These are phyloP conservation scores for Arctostaphylos glauca DNA, from an alignment of 148 eudicot species.

Conservation along the genomic window DNA sequence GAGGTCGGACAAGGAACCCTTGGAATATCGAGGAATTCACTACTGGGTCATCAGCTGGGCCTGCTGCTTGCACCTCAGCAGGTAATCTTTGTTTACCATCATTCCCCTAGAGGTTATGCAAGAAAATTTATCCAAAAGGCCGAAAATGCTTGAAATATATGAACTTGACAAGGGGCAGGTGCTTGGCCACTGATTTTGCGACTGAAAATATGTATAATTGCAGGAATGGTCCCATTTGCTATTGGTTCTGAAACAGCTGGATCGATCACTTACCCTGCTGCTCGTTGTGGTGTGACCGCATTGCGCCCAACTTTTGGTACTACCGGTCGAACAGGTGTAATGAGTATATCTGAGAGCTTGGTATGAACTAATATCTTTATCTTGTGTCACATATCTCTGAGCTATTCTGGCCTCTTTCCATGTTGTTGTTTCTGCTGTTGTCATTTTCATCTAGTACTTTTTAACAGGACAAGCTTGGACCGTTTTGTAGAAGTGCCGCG, in stretches of 20 bases:
- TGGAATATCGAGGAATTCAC: conserved; percentile 90
- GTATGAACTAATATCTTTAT: conserved; percentile 29
- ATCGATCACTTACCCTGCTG: conserved; percentile 79
- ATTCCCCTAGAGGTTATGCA: background rate
- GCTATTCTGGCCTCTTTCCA: background rate
- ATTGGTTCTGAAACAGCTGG: conserved; percentile 97
- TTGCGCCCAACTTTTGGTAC: conserved; percentile 84
- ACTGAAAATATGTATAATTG: background rate
- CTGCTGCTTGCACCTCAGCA: conserved; percentile 90
- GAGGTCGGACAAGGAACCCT: conserved; percentile 92
- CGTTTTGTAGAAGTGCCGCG: conserved; percentile 82
- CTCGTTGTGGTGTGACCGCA: conserved; percentile 91
- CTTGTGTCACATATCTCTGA: background rate
- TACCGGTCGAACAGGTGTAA: conserved; percentile 83
- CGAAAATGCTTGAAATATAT: background rate
- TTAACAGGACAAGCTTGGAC: conserved; percentile 87
- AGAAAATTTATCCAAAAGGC: background rate
- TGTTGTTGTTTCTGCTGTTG: background rate
- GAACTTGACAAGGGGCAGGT: too few relatives aligned
- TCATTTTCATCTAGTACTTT: background rate
- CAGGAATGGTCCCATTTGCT: conserved; percentile 90
- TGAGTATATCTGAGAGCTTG: conserved; percentile 93
- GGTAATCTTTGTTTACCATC: conserved; percentile 34
- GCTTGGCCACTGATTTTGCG: too few relatives aligned
- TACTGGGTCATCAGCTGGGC: conserved; percentile 94